Base-by-base conservation (phyloP, 2,329 filamentous ascomycete genomes). In the Juglanconis sp. region DNA sequence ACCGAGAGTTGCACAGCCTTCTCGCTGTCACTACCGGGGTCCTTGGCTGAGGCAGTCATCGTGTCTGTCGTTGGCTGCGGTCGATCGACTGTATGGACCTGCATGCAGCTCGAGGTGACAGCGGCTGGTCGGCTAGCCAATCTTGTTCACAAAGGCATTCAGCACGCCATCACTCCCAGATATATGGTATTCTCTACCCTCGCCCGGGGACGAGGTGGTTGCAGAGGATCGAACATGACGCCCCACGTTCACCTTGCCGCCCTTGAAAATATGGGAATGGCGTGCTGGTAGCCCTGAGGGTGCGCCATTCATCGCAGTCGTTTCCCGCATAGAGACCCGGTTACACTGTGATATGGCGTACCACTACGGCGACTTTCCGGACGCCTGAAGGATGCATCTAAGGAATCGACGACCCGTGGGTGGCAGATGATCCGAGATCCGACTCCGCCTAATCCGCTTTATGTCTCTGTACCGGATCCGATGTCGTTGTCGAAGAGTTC, bases 241-340 rank as follows among this genome's bases (percentile, higher is more conserved):
- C 40, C 53, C 53, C 53, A 55, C 53, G 42, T 38, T 32, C 53
- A 30, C 31, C 24, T 11, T 7, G 13, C 44, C 15, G 34, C 38
- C 40, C n/a, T 46, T 40, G 32, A 46, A 38, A 40, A 48, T 47
- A 32, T 42, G 32, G 30, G n/a, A 35, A 46, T 59, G 57, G 57
- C 57, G 57, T 54, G 51, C 51, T 59, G 42, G 40, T 34, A 36
- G 57, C 51, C 46, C 32, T 40, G 17, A 10, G 34, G 44, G 46
- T 55, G 47, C 52, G 52, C 47, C 44, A 59, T 50, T 11, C n/a
- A 30, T 2, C 15, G 5, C 6, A 15, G 6, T 9, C 55, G 15
- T 10, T 6, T 17, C 31, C 15, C 3, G 15, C 42, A 49, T 53
- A n/a, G 3, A 42, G 38, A 42, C 38, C 38, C 38, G n/a, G 4